Base-by-base conservation (phyloP, 2,329 filamentous ascomycete genomes). In the Cytospora mali region DNA sequence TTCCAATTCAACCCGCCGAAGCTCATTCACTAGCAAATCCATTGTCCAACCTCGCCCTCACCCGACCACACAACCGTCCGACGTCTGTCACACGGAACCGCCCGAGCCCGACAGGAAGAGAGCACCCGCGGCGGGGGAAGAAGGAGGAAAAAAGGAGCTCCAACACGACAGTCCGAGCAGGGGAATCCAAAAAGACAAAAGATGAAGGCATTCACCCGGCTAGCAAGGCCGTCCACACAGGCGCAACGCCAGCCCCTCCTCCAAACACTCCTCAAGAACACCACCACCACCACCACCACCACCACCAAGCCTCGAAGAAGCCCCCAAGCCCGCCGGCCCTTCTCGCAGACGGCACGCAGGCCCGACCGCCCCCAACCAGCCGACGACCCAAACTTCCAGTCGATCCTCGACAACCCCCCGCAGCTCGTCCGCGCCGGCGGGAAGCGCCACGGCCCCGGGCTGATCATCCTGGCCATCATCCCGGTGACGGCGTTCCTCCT, bases 401-500 rank as follows among this genome's bases (percentile, higher is more conserved):
- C 93, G 9, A 88, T 97, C 67, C 85, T 97, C 68, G 94, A 99
- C 78, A 89, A 91, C 64, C 93, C 94, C 1, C 86, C 93, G 0
- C 84, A 86, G 68, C 85, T 97, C 35, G 89, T 98, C 42, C 90
- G 92, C 52, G 80, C 87, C 1, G 88, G 42, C 42, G 42, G 90
- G 55, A 84, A 86, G 69, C 80, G 77, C 42, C 93, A 97, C 79
- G 91, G 92, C 1, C 88, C 88, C 0, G 93, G 93, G 0, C 82
- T 97, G 11, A 86, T 95, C 39, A 81, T 97, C 65, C 84, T 97
- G 13, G 91, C 92, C 48, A 78, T 96, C 58, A 98, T 99, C 71
- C 95, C 95, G 55, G 77, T 97, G 64, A 97, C 93, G 1, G 92
- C 95, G 13, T 97, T 99, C 75, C 80, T 82, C 60, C 87, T 99